Base-by-base conservation (phyloP, 345 rosid genomes). In the Litchi chinensis region DNA sequence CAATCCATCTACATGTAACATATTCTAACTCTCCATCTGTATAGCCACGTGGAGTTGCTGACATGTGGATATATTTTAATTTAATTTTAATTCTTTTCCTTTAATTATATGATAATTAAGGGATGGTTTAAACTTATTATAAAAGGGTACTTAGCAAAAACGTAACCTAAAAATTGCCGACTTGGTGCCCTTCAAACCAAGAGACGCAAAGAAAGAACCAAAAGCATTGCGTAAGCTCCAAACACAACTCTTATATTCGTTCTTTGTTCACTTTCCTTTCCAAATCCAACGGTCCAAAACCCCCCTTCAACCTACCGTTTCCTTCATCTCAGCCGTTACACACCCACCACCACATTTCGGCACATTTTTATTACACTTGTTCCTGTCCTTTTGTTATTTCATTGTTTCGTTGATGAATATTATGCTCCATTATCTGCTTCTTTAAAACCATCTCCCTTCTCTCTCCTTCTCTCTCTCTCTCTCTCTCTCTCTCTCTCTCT, bases 271-370 rank as follows among this genome's bases (percentile, higher is more conserved):
- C 5, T n/a, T 18, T 0, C 19, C 28, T 77, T 65, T 57, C 12
- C 26, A 40, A 62, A 84, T 86, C 92, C 77, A 81, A 83, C 77
- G 86, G 68, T 76, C 74, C 68, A n/a, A 74, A 65, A 62, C 13
- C 77, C 76, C 76, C 70, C 77, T 59, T 79, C 19, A 83, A 85
- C 85, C 89, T 80, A 83, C 79, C 82, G 78, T 74, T 9, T 79
- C 57, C 7, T 16, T 24, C 12, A 79, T 83, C 83, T 54, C 76
- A 76, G 40, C 85, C 76, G 82, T 83, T 75, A 68, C 72, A 28
- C 3, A 9, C 72, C 6, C 39, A 60, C 71, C 54, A 0, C 48
- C 65, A 15, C 24, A 2, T 70, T 68, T 62, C 28, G 69, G 28
- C 39, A 44, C 69, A 60, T 73, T 82, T 62, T 46, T 79, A 77